phyloP scores from a whole-genome alignment of 345 rosid genomes.

The Brassica carinata region DNA sequence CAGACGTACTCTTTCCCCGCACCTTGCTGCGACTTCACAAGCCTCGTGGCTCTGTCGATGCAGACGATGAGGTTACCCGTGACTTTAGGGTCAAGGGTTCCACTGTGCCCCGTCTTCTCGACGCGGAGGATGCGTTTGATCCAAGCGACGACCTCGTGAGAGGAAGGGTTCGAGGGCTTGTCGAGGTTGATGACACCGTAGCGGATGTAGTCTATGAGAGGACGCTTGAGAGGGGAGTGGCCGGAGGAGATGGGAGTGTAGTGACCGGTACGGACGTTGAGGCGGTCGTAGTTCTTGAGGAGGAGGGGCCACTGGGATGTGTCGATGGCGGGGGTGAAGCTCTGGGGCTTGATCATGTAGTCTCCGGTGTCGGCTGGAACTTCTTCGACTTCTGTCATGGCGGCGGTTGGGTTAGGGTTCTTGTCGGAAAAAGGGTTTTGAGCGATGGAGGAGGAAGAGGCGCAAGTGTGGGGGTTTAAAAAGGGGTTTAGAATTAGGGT shows the following conservation, averaged over 20 bases:
- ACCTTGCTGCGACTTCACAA: constrained; percentile 96
- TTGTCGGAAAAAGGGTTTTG: not conserved
- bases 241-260: constrained; percentile 91
- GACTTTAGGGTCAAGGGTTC: constrained; percentile 96
- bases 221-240: constrained; percentile 88
- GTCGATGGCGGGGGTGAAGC: constrained; percentile 74
- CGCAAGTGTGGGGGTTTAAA: not conserved
- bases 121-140: constrained; percentile 85
- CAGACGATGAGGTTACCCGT: constrained; percentile 96
- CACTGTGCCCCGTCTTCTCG: constrained; percentile 94
- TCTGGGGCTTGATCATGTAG: constrained; percentile 86
- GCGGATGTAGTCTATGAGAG: constrained; percentile 74
- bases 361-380: constrained; percentile 35
- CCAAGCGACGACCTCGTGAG: constrained; percentile 99
- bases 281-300: constrained; percentile 87
- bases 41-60: constrained; percentile 89
- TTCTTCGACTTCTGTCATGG: constrained; percentile 70
- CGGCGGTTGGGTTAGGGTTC: constrained; percentile 5
- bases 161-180: constrained; percentile 94
- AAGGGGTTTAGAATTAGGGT: not conserved
- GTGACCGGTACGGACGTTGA: constrained; percentile 95
- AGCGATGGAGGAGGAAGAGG: not conserved
- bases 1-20: constrained; percentile 98
- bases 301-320: constrained; percentile 94
- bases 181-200: constrained; percentile 90